Percentiles rank a stretch among this genome's conserved stretches.
Evolutionary conservation across 2,329 filamentous ascomycete genomes (phyloP).

Genomic region (Botrytis aclada): DNA sequence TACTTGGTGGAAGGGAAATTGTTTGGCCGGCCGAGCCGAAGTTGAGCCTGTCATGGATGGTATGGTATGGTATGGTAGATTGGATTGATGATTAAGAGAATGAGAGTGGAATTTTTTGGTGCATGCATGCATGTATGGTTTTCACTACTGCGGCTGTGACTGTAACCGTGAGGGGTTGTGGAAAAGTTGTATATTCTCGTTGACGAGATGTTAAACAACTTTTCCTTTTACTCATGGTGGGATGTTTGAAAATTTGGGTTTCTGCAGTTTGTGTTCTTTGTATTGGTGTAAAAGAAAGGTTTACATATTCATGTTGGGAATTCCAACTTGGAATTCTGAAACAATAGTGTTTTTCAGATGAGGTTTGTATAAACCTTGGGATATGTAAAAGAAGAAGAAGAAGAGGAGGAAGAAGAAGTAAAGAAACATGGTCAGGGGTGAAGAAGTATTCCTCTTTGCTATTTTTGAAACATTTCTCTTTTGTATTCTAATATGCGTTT

Average conservation of each 20-base stretch:
- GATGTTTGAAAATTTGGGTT: background rate
- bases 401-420: too few species aligned
- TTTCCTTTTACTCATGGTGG: background rate
- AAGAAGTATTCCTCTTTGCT: background rate
- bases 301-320: rapidly evolving
- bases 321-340: background rate
- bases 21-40: background rate
- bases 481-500: background rate
- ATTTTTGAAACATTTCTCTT: background rate
- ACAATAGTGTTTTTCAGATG: rapidly evolving
- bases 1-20: background rate
- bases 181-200: background rate
- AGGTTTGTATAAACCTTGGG: background rate
- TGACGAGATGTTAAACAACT: background rate
- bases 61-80: too few species aligned
- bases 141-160: too few species aligned
- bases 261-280: background rate
- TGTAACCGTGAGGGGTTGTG: too few species aligned
- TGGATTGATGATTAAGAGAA: too few species aligned
- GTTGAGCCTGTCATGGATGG: background rate
- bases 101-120: too few species aligned
- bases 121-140: too few species aligned
- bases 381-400: background rate
- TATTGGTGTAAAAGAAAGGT: background rate
- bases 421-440: background rate